Evolutionary conservation across 768 basidiomycete species (phyloP).

Genomic region (Suillus placidus): DNA sequence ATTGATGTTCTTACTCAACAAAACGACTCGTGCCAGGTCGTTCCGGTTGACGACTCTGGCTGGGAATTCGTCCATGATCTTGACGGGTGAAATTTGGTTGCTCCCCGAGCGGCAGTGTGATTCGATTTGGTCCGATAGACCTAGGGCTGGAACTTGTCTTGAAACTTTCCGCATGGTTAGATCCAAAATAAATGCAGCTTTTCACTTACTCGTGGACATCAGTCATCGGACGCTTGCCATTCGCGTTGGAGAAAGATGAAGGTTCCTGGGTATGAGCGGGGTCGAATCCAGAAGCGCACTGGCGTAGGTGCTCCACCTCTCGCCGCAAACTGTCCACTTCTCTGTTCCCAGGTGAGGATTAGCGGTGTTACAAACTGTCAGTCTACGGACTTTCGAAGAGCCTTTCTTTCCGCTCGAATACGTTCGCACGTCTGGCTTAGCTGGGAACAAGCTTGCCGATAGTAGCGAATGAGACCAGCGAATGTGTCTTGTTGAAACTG

Average conservation of each 20-base stretch:
- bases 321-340: slow-evolving; percentile 48
- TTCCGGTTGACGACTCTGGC: slow-evolving; percentile 23
- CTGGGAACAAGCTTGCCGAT: slow-evolving; percentile 59
- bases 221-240: slow-evolving; percentile 67
- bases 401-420: slow-evolving; percentile 41
- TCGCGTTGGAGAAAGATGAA: slow-evolving; percentile 48
- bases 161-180: slow-evolving; percentile 14
- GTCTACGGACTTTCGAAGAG: slow-evolving; percentile 54
- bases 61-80: slow-evolving; percentile 22
- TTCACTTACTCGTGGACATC: slow-evolving; percentile 45
- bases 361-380: slow-evolving; percentile 10
- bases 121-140: slow-evolving; percentile 60
- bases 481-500: slow-evolving; percentile 84
- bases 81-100: slow-evolving; percentile 39
- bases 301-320: slow-evolving; percentile 54
- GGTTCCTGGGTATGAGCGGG: slow-evolving; percentile 32
- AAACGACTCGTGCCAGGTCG: slow-evolving; percentile 56
- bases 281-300: slow-evolving; percentile 29
- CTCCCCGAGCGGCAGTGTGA: slow-evolving; percentile 69
- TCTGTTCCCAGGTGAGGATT: slow-evolving; percentile 35
- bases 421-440: slow-evolving; percentile 35
- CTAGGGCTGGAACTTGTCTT: slow-evolving; percentile 62
- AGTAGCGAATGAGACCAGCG: slow-evolving; percentile 65
- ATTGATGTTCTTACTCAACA: slow-evolving; percentile 44
- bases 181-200: background rate